These are phyloP conservation scores for Crotalaria pallida DNA, from an alignment of 306 rosid species.

Conservation along the genomic window DNA sequence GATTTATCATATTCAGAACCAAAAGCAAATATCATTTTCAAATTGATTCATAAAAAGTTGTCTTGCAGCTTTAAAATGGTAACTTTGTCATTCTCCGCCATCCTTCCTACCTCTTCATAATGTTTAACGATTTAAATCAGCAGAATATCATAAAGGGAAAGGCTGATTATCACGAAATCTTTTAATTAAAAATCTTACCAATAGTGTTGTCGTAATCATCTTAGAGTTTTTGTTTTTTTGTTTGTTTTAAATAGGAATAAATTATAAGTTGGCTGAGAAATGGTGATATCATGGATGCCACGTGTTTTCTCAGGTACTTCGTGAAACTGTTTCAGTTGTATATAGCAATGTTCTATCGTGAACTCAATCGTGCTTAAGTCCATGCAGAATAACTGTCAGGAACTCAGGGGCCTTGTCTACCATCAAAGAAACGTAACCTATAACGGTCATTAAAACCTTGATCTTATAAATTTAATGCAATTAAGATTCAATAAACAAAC, in stretches of 20 bases:
- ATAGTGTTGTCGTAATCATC: not conserved
- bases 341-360: not conserved
- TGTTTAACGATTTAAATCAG: not conserved
- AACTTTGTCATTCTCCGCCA: not conserved
- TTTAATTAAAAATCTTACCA: not conserved
- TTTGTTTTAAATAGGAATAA: too few relatives aligned
- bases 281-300: not conserved
- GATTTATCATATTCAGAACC: not conserved
- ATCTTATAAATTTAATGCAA: not conserved
- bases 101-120: not conserved
- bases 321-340: not conserved
- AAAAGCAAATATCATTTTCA: not conserved
- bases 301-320: not conserved
- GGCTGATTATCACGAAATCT: not conserved
- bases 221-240: not conserved
- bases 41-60: not conserved
- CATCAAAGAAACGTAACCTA: not conserved
- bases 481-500: not conserved
- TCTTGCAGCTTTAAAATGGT: not conserved
- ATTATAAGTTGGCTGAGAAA: not conserved
- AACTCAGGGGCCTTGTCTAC: not conserved
- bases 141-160: not conserved
- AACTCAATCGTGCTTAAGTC: not conserved
- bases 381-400: not conserved
- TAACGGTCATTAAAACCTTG: not conserved